These are phyloP conservation scores for Aspergillus bertholletiae DNA, from an alignment of 495 filamentous ascomycete genomes.

Conservation along the genomic window DNA sequence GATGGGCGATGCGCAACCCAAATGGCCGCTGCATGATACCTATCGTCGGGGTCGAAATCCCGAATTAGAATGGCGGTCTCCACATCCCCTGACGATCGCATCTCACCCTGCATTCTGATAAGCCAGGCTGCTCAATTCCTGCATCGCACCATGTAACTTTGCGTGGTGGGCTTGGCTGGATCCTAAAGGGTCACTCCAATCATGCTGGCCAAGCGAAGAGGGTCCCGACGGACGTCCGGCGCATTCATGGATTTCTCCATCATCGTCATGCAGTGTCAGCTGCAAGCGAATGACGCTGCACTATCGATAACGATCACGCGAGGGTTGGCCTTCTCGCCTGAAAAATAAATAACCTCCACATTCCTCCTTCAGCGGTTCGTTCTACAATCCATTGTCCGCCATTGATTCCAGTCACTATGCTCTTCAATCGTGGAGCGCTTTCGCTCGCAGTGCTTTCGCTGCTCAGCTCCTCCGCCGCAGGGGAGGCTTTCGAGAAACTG, in stretches of 20 bases:
- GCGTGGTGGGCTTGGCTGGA: background rate
- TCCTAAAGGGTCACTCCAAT: background rate
- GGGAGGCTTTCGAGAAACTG: conserved; percentile 37
- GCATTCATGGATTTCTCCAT: background rate
- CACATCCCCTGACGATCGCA: background rate
- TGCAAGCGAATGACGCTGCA: no score
- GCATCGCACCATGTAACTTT: background rate
- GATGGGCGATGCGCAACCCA: no score
- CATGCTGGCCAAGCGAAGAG: background rate
- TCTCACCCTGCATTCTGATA: background rate
- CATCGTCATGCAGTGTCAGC: no score
- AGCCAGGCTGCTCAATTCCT: background rate
- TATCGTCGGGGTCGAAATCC: background rate
- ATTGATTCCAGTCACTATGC: background rate
- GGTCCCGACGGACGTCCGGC: conserved; percentile 1
- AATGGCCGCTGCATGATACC: no score
- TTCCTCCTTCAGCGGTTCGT: background rate
- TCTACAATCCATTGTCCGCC: background rate
- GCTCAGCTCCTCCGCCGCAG: conserved; percentile 31
- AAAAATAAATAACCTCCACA: background rate
- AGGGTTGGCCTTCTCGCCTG: background rate
- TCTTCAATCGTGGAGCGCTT: conserved; percentile 28
- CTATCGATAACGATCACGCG: conserved; percentile 27
- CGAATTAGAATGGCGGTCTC: background rate
- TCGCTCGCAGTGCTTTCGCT: conserved; percentile 41